These are phyloP conservation scores for Fusarium poae DNA, from an alignment of 2,329 filamentous ascomycete genomes.

Conservation along the genomic window DNA sequence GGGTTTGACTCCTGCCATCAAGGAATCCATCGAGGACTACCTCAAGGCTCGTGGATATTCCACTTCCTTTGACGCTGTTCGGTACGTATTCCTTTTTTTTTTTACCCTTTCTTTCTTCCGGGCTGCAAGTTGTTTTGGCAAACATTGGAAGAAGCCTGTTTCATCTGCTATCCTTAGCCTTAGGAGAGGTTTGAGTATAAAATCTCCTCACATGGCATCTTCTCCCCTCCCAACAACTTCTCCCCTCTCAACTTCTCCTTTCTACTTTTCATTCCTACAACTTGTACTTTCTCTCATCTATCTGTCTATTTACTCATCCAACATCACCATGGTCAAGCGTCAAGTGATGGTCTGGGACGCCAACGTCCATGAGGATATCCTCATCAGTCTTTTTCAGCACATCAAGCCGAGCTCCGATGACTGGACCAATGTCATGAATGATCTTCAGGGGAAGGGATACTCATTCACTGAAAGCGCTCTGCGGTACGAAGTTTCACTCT, in stretches of 20 bases:
- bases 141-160: background rate
- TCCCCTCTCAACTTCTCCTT: background rate
- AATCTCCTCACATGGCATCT: background rate
- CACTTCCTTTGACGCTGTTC: slow-evolving; percentile 61
- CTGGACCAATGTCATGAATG: slow-evolving; percentile 54
- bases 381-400: slow-evolving; percentile 57
- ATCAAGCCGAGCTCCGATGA: slow-evolving; percentile 52
- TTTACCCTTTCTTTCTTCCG: background rate
- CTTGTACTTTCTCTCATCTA: background rate
- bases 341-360: slow-evolving; percentile 58
- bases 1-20: slow-evolving; percentile 48
- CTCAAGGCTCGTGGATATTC: slow-evolving; percentile 52
- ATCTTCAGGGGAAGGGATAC: slow-evolving; percentile 57
- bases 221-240: background rate
- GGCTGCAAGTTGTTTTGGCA: background rate
- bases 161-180: slow-evolving; percentile 7
- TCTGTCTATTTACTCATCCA: background rate
- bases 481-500: slow-evolving; percentile 51
- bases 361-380: slow-evolving; percentile 59
- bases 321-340: slow-evolving; percentile 48
- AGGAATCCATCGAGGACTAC: slow-evolving; percentile 51
- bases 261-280: background rate
- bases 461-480: slow-evolving; percentile 58
- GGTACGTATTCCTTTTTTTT: slow-evolving; percentile 52
- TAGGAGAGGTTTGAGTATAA: slow-evolving; percentile 3